A percentile compares a stretch with the other conserved stretches of the same genome.
Evolutionary conservation across 345 rosid genomes (phyloP).

Genomic region (Sonneratia caseolaris): DNA sequence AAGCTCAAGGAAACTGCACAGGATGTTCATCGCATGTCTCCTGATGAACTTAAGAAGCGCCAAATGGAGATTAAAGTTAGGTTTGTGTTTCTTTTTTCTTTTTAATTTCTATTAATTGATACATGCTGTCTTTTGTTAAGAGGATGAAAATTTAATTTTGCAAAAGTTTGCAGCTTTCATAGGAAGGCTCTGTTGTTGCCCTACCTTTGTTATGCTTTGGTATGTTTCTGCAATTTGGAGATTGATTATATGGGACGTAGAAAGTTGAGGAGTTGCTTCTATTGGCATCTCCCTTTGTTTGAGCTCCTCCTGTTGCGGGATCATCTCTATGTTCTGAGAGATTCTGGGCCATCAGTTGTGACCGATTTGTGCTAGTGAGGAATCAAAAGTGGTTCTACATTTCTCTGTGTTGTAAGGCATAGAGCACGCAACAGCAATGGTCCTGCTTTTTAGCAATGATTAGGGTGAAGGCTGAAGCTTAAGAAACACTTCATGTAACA

Average conservation of each 20-base stretch:
- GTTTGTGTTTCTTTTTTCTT: not conserved
- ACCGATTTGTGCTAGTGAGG: not conserved
- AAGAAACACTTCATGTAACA: no score
- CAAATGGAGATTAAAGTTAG: slow-evolving; percentile 68
- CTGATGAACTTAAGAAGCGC: slow-evolving; percentile 62
- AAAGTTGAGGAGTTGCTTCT: not conserved
- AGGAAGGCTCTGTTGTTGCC: not conserved
- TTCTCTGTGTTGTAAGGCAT: not conserved
- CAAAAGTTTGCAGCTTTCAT: not conserved
- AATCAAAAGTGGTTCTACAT: not conserved
- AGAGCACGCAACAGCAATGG: not conserved
- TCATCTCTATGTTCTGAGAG: no score
- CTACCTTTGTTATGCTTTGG: not conserved
- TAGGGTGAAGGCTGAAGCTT: no score
- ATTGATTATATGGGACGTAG: no score
- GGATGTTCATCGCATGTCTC: slow-evolving; percentile 49
- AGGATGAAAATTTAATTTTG: not conserved
- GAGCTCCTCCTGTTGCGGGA: no score
- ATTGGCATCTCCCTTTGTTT: not conserved
- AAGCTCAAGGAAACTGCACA: slow-evolving; percentile 66
- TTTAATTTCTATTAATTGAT: not conserved
- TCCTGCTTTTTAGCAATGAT: not conserved
- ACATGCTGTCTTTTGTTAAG: not conserved
- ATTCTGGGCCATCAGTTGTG: no score
- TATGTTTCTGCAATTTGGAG: not conserved